These are phyloP conservation scores for Lophium mytilinum DNA, from an alignment of 495 filamentous ascomycete genomes.

Conservation along the genomic window DNA sequence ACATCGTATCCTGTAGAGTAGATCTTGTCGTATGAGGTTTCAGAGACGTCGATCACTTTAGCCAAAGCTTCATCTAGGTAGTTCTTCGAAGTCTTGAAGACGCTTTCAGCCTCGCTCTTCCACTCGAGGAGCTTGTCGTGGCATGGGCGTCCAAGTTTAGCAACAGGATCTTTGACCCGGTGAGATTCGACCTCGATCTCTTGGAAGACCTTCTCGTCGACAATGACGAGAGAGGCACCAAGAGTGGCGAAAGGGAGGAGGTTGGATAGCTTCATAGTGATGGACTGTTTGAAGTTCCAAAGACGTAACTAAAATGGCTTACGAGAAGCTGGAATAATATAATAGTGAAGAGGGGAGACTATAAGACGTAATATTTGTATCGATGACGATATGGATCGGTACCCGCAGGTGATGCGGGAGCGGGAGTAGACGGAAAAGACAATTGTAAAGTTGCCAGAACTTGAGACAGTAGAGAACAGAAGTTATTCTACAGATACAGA, in stretches of 20 bases:
- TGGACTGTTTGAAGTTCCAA: not conserved
- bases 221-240: slow-evolving; percentile 52
- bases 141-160: not conserved
- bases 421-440: too few species aligned
- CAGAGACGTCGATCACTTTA: slow-evolving; percentile 27
- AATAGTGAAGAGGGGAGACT: too few species aligned
- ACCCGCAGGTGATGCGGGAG: too few species aligned
- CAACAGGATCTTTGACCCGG: slow-evolving; percentile 2
- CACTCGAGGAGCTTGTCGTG: slow-evolving; percentile 1
- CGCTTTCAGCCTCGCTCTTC: not conserved
- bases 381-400: too few species aligned
- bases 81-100: slow-evolving; percentile 34
- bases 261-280: slow-evolving; percentile 42
- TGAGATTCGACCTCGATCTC: slow-evolving; percentile 37
- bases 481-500: too few species aligned
- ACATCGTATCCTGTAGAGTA: slow-evolving; percentile 37
- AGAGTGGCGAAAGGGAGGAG: slow-evolving; percentile 48
- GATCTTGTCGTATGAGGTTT: slow-evolving; percentile 32
- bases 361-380: too few species aligned
- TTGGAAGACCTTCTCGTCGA: slow-evolving; percentile 42
- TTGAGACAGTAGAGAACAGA: too few species aligned
- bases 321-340: too few species aligned
- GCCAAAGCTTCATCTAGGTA: slow-evolving; percentile 42
- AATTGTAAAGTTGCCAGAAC: too few species aligned
- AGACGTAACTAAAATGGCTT: too few species aligned